Conservation (phyloP, 139 green algal genomes). For the Tetraselmis striata region DNA sequence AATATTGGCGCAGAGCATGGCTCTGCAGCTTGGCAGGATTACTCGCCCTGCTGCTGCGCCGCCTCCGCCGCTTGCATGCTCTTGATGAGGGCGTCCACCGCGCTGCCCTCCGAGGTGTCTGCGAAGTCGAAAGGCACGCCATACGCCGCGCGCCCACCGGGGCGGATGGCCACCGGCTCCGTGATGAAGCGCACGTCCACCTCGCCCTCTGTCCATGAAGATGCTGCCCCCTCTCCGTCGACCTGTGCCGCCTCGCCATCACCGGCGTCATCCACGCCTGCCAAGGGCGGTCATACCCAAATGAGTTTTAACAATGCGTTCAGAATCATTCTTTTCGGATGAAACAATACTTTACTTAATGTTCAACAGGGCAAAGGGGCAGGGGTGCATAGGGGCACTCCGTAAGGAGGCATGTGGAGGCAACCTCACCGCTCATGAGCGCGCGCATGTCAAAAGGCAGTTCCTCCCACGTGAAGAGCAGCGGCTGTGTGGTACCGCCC, state of each 20-base stretch:
- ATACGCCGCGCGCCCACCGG: slow-evolving; percentile 24
- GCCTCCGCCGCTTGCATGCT: slow-evolving; percentile 6
- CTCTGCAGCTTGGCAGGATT: too few relatives aligned
- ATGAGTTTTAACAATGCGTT: too few relatives aligned
- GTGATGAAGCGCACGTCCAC: slow-evolving; percentile 38
- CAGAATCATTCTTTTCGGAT: too few relatives aligned
- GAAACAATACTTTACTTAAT: too few relatives aligned
- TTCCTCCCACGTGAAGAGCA: slow-evolving; percentile 83
- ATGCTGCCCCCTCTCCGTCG: too few relatives aligned
- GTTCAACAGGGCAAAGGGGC: too few relatives aligned
- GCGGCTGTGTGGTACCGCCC: slow-evolving; percentile 62
- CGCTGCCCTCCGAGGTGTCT: slow-evolving; percentile 28
- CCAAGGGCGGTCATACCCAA: too few relatives aligned
- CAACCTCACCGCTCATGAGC: not conserved
- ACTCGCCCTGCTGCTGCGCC: not conserved
- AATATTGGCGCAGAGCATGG: too few relatives aligned
- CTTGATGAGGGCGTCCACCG: slow-evolving; percentile 24
- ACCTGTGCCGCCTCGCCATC: too few relatives aligned
- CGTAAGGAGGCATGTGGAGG: too few relatives aligned
- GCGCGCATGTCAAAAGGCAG: slow-evolving; percentile 23
- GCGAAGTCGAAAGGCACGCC: slow-evolving; percentile 48
- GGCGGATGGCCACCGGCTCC: slow-evolving; percentile 24
- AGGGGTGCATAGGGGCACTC: too few relatives aligned
- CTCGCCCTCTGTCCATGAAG: not conserved
- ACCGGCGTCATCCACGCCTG: too few relatives aligned